Percentiles rank a stretch among this genome's conserved stretches.
Evolutionary conservation across 1,284 basidiomycete genomes (phyloP).

Genomic region (Thecaphora frezii): DNA sequence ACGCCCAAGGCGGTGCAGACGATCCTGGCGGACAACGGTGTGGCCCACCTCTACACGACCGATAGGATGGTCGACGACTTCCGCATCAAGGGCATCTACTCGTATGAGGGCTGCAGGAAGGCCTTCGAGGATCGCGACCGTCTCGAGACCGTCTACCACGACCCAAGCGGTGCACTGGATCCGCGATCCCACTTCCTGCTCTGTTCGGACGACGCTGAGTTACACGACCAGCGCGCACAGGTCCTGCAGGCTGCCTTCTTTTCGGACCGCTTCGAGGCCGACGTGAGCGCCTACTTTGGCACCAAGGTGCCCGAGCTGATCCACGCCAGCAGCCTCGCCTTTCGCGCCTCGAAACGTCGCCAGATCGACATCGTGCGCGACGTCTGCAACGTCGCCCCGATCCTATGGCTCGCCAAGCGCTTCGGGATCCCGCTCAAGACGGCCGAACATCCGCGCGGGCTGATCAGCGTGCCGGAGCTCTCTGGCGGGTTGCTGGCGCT

Average conservation of each 20-base stretch:
- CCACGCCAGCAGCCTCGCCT: slow-evolving; percentile 63
- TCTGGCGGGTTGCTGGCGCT: slow-evolving; percentile 8
- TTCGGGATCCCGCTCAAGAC: slow-evolving; percentile 69
- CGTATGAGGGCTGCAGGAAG: slow-evolving; percentile 64
- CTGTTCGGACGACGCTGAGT: slow-evolving; percentile 9
- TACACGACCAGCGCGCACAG: slow-evolving; percentile 9
- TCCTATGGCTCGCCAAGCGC: slow-evolving; percentile 63
- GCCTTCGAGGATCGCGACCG: slow-evolving; percentile 49
- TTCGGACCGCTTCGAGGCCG: slow-evolving; percentile 12
- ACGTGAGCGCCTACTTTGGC: slow-evolving; percentile 21
- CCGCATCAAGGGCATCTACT: slow-evolving; percentile 60
- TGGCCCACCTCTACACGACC: slow-evolving; percentile 62
- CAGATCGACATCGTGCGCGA: slow-evolving; percentile 72
- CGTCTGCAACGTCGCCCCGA: slow-evolving; percentile 69
- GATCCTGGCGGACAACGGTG: slow-evolving; percentile 68
- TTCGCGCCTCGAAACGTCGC: slow-evolving; percentile 63
- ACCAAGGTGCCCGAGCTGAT: slow-evolving; percentile 67
- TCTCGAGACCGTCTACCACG: slow-evolving; percentile 13
- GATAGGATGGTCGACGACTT: slow-evolving; percentile 53
- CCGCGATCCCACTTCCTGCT: slow-evolving; percentile 15
- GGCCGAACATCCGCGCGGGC: slow-evolving; percentile 64
- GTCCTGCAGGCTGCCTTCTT: slow-evolving; percentile 16
- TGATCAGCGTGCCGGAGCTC: slow-evolving; percentile 62
- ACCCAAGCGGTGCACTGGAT: slow-evolving; percentile 10
- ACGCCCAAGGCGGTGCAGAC: slow-evolving; percentile 62